Percentiles rank a stretch among this genome's conserved stretches.
These are phyloP conservation scores for Calonectria honghensis DNA, from an alignment of 2,329 filamentous ascomycete genomes.

Conservation along the genomic window DNA sequence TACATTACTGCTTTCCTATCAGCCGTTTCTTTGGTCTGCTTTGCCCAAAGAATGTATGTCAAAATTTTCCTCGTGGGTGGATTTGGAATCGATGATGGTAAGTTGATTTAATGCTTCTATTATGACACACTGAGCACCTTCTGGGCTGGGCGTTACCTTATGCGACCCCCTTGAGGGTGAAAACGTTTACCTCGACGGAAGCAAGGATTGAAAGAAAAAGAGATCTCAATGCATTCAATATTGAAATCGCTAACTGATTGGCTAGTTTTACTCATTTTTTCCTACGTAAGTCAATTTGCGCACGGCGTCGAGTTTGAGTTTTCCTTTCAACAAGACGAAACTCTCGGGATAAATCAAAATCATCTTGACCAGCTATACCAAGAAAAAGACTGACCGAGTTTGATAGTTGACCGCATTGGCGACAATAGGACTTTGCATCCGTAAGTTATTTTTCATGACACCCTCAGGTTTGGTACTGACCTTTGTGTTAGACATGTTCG, in stretches of 20 bases:
- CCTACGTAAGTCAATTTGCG: constrained; percentile 14
- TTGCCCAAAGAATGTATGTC: constrained; percentile 54
- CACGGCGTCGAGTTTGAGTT: background rate
- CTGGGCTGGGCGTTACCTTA: background rate
- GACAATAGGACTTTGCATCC: constrained; percentile 48
- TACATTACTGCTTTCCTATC: constrained; percentile 47
- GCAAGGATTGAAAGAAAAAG: background rate
- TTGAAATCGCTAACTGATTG: background rate
- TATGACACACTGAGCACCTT: background rate
- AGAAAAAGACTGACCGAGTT: constrained; percentile 28
- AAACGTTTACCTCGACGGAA: background rate
- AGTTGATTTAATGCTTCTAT: constrained; percentile 30
- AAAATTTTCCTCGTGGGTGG: constrained; percentile 50
- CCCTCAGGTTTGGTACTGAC: background rate
- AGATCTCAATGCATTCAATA: background rate
- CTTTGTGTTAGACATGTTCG: constrained; percentile 54
- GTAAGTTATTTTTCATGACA: constrained; percentile 14
- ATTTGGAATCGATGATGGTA: constrained; percentile 54
- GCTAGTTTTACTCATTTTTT: constrained; percentile 26
- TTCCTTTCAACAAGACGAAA: background rate
- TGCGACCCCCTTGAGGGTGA: background rate
- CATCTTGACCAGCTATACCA: background rate
- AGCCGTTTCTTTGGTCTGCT: constrained; percentile 47
- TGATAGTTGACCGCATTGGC: constrained; percentile 44
- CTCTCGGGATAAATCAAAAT: background rate